Conservation (phyloP, 331 rosid species). For the Ulmus americana region DNA sequence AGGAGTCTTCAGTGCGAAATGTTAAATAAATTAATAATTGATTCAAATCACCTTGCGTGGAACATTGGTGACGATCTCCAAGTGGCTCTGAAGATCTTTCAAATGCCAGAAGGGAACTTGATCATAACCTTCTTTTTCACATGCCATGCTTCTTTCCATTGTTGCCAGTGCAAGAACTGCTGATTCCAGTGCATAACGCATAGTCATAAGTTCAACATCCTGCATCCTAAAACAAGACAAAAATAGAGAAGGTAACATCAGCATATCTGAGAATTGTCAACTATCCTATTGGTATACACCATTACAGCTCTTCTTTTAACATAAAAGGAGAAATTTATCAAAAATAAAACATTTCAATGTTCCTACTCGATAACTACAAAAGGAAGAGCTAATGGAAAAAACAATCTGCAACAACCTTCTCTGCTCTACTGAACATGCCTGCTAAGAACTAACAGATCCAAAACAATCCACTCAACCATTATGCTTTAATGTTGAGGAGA, state of each 20-base stretch:
- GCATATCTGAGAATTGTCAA: neutral
- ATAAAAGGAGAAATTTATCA: too few species aligned
- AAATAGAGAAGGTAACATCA: constrained; percentile 19
- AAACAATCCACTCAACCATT: neutral
- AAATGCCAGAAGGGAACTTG: constrained; percentile 58
- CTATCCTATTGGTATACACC: too few species aligned
- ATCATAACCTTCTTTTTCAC: constrained; percentile 44
- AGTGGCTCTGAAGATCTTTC: constrained; percentile 74
- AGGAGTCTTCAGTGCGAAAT: constrained; percentile 22
- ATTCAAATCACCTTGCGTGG: constrained; percentile 73
- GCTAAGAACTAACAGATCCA: neutral
- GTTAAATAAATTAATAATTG: constrained; percentile 10
- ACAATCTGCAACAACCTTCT: constrained; percentile 7
- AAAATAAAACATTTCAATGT: neutral
- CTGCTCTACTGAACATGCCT: neutral
- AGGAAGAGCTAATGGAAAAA: constrained; percentile 1
- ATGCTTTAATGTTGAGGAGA: neutral
- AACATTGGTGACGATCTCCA: constrained; percentile 70
- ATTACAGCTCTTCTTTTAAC: too few species aligned
- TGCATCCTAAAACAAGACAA: constrained; percentile 57
- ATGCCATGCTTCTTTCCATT: constrained; percentile 55
- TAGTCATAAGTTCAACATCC: constrained; percentile 92
- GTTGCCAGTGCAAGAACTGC: constrained; percentile 78
- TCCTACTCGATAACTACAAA: neutral
- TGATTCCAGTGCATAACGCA: constrained; percentile 94